Conservation (phyloP, 176 grass and related monocot species). For the Poa annua region DNA sequence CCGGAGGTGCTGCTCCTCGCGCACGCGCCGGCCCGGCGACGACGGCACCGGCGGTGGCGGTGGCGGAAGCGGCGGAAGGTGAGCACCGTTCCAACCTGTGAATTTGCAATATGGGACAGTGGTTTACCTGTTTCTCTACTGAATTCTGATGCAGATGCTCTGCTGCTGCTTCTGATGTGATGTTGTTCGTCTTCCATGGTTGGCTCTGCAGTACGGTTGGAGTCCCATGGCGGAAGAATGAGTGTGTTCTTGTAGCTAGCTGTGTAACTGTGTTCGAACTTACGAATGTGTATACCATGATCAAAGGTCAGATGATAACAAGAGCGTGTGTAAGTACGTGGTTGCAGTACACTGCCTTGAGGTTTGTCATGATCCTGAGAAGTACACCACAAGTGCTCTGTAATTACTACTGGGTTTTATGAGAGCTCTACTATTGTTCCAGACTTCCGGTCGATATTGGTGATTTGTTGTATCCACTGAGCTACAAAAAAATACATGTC, state of each 20-base stretch:
- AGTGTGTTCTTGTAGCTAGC: neutral
- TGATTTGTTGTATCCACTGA: neutral
- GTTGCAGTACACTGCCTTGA: neutral
- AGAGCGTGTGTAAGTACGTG: neutral
- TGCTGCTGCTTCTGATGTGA: conserved; percentile 39
- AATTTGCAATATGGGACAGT: neutral
- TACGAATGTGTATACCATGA: neutral
- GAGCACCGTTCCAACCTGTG: neutral
- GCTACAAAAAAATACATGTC: neutral
- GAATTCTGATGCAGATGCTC: conserved; percentile 32
- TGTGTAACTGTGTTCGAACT: no score
- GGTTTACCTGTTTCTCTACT: neutral
- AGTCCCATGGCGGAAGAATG: neutral
- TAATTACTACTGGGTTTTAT: neutral
- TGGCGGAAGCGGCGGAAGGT: conserved; percentile 52
- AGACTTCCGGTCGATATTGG: neutral
- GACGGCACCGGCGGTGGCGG: neutral
- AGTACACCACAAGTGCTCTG: neutral
- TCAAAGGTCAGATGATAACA: neutral
- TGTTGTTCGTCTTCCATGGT: no score
- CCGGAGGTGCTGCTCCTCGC: conserved; percentile 51
- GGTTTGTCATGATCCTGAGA: neutral
- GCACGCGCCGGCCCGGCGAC: conserved; percentile 33
- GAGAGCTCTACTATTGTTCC: neutral
- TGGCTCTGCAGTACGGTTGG: neutral